Base-by-base conservation (phyloP, 768 basidiomycete genomes). In the Rhodotorula taiwanensis region DNA sequence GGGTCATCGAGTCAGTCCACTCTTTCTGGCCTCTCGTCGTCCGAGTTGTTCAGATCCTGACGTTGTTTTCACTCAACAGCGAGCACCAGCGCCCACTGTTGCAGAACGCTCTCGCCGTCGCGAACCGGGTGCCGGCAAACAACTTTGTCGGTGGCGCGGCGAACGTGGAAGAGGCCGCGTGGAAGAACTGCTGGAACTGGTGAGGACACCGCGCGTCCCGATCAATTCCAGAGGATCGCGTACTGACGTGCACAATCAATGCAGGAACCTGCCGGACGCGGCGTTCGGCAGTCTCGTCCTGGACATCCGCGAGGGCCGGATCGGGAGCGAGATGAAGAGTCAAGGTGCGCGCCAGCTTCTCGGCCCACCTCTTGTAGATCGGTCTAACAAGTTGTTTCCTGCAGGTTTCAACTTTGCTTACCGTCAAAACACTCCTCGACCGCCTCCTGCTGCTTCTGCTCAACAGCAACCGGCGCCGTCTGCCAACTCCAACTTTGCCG, bases 171-270 rank as follows among this genome's bases (percentile, higher is more conserved):
- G 92, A 97, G 71, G 84, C 86, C 5, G 85, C 89, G 0, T 99
- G 95, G 95, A 99, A 97, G 77, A 97, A 95, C 75, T 91, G 89
- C 75, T 97, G 94, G 94, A 91, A 95, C 75, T 95, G 94, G 66
- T 63, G 23, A 43, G 62, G n/a, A 0, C 21, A 2, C 7, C 25
- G 14, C 28, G 8, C n/a, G 16, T 11, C 11, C 36, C 25, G 23
- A 11, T 21, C 47, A 23, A n/a, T n/a, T n/a, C n/a, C n/a, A n/a
- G 39, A 20, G 18, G 25, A 28, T 58, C 21, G 5, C n/a, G n/a
- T n/a, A 9, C 34, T 53, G n/a, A 34, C 20, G 28, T 21, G 20
- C 51, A 5, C 44, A 14, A 34, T 5, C 1, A 11, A n/a, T 18
- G 36, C 56, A 68, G 66, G 94, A 94, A 97, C 72, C 78, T 98